Evolutionary conservation across 306 rosid species (phyloP), one percentile per base, ranked within the genome.

Genomic region (Inga oerstediana): DNA sequence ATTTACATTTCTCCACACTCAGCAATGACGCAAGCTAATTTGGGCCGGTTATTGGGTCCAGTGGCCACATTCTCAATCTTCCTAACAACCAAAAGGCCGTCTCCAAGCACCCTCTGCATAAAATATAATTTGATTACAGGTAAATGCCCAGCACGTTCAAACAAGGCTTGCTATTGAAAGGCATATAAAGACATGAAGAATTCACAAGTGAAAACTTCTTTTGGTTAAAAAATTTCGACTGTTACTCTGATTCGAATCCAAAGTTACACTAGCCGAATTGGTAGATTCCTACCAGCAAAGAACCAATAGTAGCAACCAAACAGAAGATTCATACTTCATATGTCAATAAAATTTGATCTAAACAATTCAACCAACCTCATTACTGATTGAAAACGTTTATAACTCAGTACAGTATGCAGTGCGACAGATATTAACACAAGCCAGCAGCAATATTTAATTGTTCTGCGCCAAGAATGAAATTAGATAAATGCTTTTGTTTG

Each of bases 31-130:
- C 98, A 92, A 45, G 93, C 88, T 83, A 94, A 85, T 69, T 97
- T 97, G 11, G 99, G 99, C 81, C 95, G 87, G 88, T 94, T 94
- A 82, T 89, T 91, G 52, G 98, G 98, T 83, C 97, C 98, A 4
- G 97, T 89, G 59, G 99, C 98, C 71, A 97, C 99, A 75, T 97
- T 97, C 86, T 97, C 99, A 52, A 97, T 94, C 93, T 92, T 97
- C n/a, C n/a, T n/a, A n/a, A n/a, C n/a, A n/a, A n/a, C n/a, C n/a
- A n/a, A n/a, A n/a, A n/a, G n/a, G n/a, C n/a, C n/a, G n/a, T n/a
- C 27, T 24, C 27, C 27, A 24, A 24, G 27, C 27, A 24, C 27
- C 27, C 27, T 24, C 27, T 24, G 27, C 27, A 24, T 24, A 24
- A 24, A 24, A 24, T 24, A 24, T 24, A 24, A 24, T 24, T 24